These are phyloP conservation scores for Tricholoma terreum DNA, from an alignment of 768 basidiomycete species.

Conservation along the genomic window DNA sequence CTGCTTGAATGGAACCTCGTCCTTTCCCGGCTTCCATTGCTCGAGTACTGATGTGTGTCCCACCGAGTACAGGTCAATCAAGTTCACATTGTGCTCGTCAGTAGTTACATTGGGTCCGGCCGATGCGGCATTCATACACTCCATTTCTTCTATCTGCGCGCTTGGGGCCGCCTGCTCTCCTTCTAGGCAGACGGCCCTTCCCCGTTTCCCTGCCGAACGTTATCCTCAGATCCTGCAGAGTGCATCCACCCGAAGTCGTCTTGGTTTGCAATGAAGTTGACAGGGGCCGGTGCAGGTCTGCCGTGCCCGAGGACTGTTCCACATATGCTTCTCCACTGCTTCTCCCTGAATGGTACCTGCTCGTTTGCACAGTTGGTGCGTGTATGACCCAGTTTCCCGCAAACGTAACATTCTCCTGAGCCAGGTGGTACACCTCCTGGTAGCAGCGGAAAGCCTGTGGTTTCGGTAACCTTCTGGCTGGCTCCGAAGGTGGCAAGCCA, in stretches of 20 bases:
- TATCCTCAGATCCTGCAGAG: not conserved
- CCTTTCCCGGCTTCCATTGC: not conserved
- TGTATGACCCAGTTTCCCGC: not conserved
- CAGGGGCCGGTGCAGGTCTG: not conserved
- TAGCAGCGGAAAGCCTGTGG: not conserved
- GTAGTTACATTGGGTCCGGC: not conserved
- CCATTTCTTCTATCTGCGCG: too few species aligned
- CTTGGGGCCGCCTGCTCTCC: too few species aligned
- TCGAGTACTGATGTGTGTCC: not conserved
- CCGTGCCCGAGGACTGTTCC: not conserved
- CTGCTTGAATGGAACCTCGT: slow-evolving; percentile 20
- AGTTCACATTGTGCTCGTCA: not conserved
- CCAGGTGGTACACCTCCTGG: too few species aligned
- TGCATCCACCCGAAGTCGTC: not conserved
- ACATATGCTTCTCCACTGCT: not conserved
- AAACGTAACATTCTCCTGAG: not conserved
- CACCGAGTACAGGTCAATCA: too few species aligned
- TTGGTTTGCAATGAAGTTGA: not conserved
- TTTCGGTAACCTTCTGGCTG: not conserved
- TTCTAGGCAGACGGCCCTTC: too few species aligned
- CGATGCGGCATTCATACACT: too few species aligned
- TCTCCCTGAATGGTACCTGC: not conserved
- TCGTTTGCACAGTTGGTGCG: too few species aligned
- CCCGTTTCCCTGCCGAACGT: slow-evolving; percentile 4
- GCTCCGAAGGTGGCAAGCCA: too few species aligned